phyloP scores from a whole-genome alignment of 805 yeast species.

The Pichia paraexigua region DNA sequence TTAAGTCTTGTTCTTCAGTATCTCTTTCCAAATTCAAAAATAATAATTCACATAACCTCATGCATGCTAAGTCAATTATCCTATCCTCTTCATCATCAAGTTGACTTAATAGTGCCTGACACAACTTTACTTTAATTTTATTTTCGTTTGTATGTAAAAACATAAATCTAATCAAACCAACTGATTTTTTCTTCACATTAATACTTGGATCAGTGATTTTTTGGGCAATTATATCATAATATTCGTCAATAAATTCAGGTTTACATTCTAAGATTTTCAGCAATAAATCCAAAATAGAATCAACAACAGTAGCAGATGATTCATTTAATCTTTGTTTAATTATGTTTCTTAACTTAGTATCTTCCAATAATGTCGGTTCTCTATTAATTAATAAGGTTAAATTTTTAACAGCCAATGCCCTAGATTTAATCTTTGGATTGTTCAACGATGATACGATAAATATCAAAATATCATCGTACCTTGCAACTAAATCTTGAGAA shows the following conservation, averaged over 20 bases:
- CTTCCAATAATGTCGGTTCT: constrained; percentile 43
- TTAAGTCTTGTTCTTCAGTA: neutral
- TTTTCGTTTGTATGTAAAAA: constrained; percentile 31
- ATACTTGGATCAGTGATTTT: constrained; percentile 52
- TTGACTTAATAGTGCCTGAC: constrained; percentile 45
- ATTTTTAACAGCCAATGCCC: constrained; percentile 59
- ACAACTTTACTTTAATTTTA: constrained; percentile 33
- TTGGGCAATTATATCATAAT: constrained; percentile 41
- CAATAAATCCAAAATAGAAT: constrained; percentile 65
- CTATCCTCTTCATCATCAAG: constrained; percentile 66
- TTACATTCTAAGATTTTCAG: constrained; percentile 37
- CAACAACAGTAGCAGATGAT: constrained; percentile 63
- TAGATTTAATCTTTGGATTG: constrained; percentile 42
- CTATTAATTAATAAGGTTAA: constrained; percentile 46
- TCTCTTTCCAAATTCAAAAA: constrained; percentile 15
- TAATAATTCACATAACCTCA: constrained; percentile 32
- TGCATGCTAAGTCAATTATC: constrained; percentile 36
- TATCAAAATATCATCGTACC: constrained; percentile 47
- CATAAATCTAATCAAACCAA: constrained; percentile 43
- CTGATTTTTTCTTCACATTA: constrained; percentile 55
- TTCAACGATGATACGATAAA: constrained; percentile 42
- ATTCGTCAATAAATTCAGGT: constrained; percentile 39
- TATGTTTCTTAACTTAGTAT: constrained; percentile 43
- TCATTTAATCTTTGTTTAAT: constrained; percentile 48
- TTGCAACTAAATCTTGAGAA: constrained; percentile 26